Conservation (phyloP, 108 stramenopile species). For the Cyclotella baltica region DNA sequence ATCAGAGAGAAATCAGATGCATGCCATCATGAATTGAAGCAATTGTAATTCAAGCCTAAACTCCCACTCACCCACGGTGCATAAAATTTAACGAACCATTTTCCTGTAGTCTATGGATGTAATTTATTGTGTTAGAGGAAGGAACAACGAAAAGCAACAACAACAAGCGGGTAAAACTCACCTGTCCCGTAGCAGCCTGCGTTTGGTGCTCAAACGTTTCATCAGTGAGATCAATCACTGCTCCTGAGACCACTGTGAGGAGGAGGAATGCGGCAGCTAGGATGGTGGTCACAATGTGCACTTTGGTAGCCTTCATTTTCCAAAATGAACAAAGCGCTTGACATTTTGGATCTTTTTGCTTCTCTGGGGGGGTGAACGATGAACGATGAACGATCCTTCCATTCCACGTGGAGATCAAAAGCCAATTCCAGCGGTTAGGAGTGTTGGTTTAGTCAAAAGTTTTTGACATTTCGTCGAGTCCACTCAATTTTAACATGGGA, state of each 20-base stretch:
- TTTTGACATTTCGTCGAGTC: no score
- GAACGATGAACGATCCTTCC: no score
- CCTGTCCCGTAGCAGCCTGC: slow-evolving; percentile 54
- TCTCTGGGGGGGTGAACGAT: no score
- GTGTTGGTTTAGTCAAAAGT: no score
- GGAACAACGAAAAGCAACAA: neutral
- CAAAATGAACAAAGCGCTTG: no score
- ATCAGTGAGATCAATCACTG: slow-evolving; percentile 57
- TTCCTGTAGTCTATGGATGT: slow-evolving; percentile 43
- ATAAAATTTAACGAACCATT: slow-evolving; percentile 59
- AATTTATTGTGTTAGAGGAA: neutral
- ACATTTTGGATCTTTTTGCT: no score
- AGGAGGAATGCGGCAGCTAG: neutral
- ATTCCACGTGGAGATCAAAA: no score
- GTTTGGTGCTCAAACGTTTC: slow-evolving; percentile 60
- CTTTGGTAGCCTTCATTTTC: neutral
- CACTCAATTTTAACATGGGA: no score
- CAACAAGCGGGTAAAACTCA: neutral
- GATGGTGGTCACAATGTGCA: neutral
- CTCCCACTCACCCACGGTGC: slow-evolving; percentile 54
- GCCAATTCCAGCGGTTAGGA: no score
- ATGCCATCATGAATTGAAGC: neutral
- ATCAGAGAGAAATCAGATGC: neutral
- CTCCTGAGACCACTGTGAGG: neutral
- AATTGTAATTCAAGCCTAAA: neutral